Evolutionary conservation across 2,329 filamentous ascomycete species (phyloP).

Genomic region (Cercospora zeina): DNA sequence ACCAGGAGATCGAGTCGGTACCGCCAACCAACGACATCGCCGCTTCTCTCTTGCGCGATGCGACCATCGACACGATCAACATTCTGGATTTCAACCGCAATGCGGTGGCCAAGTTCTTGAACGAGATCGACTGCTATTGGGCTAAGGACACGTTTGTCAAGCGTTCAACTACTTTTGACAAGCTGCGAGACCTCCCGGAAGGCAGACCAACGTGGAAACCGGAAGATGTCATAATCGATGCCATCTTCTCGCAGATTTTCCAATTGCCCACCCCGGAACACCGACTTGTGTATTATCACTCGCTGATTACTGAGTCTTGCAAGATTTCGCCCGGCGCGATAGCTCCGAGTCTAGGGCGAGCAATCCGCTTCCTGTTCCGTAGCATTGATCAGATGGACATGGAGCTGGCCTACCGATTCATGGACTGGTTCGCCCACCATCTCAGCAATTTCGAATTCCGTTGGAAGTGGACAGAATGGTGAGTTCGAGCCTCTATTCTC

Average conservation of each 20-base stretch:
- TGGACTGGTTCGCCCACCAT: slow-evolving; percentile 98
- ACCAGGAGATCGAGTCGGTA: slow-evolving; percentile 82
- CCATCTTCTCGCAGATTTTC: slow-evolving; percentile 92
- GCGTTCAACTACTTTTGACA: slow-evolving; percentile 88
- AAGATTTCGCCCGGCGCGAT: slow-evolving; percentile 96
- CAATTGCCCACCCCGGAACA: slow-evolving; percentile 84
- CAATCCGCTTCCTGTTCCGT: slow-evolving; percentile 87
- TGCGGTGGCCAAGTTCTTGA: slow-evolving; percentile 80
- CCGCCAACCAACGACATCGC: slow-evolving; percentile 74
- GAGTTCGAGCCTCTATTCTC: slow-evolving; percentile 35
- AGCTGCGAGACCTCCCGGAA: slow-evolving; percentile 67
- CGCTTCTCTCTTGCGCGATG: slow-evolving; percentile 80
- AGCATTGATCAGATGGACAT: slow-evolving; percentile 80
- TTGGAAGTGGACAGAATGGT: slow-evolving; percentile 99
- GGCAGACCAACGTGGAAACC: slow-evolving; percentile 88
- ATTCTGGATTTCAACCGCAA: slow-evolving; percentile 90
- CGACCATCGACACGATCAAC: slow-evolving; percentile 88
- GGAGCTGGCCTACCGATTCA: slow-evolving; percentile 80
- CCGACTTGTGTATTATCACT: slow-evolving; percentile 95
- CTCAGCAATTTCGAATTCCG: slow-evolving; percentile 98
- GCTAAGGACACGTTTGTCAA: slow-evolving; percentile 87
- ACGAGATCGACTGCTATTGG: slow-evolving; percentile 95
- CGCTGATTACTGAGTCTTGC: slow-evolving; percentile 89
- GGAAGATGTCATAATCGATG: slow-evolving; percentile 95
- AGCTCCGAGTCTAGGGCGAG: slow-evolving; percentile 86